A percentile compares a stretch with the other conserved stretches of the same genome.
Conservation (phyloP, 352 stramenopile species). For the Phytophthora pseudosyringae region DNA sequence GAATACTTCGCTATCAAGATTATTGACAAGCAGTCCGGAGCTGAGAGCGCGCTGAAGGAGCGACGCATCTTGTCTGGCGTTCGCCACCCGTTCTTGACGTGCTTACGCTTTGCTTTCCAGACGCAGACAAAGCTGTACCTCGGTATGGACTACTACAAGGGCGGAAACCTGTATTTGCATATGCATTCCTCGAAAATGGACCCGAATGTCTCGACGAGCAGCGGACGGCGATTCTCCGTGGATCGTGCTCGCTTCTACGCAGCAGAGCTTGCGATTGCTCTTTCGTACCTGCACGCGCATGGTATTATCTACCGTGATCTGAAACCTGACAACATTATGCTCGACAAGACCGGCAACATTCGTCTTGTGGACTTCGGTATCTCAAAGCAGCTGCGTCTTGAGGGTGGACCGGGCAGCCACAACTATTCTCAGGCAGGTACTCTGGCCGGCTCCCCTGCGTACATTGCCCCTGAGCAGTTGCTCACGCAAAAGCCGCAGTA, state of each 20-base stretch:
- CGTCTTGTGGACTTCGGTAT: slow-evolving; percentile 91
- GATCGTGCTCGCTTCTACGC: slow-evolving; percentile 88
- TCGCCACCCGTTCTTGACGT: slow-evolving; percentile 82
- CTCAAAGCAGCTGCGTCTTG: slow-evolving; percentile 78
- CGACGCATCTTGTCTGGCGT: slow-evolving; percentile 78
- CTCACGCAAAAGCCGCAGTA: slow-evolving; percentile 88
- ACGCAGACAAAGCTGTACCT: slow-evolving; percentile 85
- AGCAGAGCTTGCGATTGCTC: slow-evolving; percentile 83
- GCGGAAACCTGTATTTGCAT: slow-evolving; percentile 86
- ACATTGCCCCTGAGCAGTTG: slow-evolving; percentile 87
- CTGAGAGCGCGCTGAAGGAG: slow-evolving; percentile 79
- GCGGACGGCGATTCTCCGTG: slow-evolving; percentile 69
- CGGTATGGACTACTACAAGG: slow-evolving; percentile 87
- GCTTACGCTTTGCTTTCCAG: slow-evolving; percentile 88
- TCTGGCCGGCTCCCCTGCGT: slow-evolving; percentile 81
- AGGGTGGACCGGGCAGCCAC: slow-evolving; percentile 41
- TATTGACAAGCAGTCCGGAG: slow-evolving; percentile 84
- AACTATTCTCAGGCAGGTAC: slow-evolving; percentile 75
- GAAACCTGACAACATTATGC: slow-evolving; percentile 91
- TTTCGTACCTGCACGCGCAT: slow-evolving; percentile 88
- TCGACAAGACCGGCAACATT: slow-evolving; percentile 88
- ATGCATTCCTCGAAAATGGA: slow-evolving; percentile 90
- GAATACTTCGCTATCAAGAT: slow-evolving; percentile 91
- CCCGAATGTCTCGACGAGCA: slow-evolving; percentile 76
- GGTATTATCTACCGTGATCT: slow-evolving; percentile 90